Evolutionary conservation across 768 basidiomycete species (phyloP).

Genomic region (Russula dissimulans): DNA sequence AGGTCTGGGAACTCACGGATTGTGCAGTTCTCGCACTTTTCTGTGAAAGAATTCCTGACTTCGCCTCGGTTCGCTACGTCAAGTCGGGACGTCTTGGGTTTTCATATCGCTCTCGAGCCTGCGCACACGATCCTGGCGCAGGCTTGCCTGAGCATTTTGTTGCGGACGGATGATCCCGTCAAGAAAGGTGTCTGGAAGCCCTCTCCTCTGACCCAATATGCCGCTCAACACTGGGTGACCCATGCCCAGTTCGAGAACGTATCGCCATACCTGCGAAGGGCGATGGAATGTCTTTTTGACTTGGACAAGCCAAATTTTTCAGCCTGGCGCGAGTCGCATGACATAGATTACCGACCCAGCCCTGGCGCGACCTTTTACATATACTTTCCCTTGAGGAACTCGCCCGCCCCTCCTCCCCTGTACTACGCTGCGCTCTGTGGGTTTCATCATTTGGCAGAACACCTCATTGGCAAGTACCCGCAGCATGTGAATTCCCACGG

Average conservation of each 20-base stretch:
- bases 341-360: not conserved
- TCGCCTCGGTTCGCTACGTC: not conserved
- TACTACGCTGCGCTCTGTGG: not conserved
- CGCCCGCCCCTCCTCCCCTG: not conserved
- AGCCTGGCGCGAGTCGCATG: not conserved
- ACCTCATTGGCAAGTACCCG: not conserved
- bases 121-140: not conserved
- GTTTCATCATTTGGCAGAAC: not conserved
- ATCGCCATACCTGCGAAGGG: not conserved
- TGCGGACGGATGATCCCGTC: not conserved
- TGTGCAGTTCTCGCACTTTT: not conserved
- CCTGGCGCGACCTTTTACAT: not conserved
- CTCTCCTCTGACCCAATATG: not conserved
- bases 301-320: not conserved
- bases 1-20: not conserved
- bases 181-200: not conserved
- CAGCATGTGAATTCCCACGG: not conserved
- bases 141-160: not conserved
- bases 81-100: not conserved
- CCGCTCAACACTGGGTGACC: not conserved
- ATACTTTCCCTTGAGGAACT: not conserved
- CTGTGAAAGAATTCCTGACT: conserved; percentile 1
- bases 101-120: not conserved
- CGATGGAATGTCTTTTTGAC: not conserved
- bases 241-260: not conserved